Evolutionary conservation across 768 basidiomycete genomes (phyloP).

Genomic region (Naganishia vaughanmartiniae): DNA sequence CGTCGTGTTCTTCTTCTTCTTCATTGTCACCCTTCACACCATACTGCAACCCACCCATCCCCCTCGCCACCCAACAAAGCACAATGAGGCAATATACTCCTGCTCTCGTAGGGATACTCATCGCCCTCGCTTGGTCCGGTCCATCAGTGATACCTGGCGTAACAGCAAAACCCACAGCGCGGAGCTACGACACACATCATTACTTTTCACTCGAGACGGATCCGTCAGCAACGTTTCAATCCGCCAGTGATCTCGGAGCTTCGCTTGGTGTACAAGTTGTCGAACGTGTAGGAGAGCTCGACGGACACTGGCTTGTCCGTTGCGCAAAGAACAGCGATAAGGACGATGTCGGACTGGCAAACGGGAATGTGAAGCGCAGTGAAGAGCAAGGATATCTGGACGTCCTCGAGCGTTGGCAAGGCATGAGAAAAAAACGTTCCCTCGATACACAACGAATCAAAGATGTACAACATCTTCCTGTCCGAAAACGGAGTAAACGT

Average conservation of each 20-base stretch:
- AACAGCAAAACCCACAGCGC: slow-evolving; percentile 31
- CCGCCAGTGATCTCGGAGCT: slow-evolving; percentile 62
- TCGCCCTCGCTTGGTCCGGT: not conserved
- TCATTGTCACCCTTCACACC: not conserved
- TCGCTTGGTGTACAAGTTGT: slow-evolving; percentile 77
- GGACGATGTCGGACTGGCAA: slow-evolving; percentile 41
- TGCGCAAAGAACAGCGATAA: slow-evolving; percentile 36
- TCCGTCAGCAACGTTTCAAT: slow-evolving; percentile 56
- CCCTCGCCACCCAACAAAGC: not conserved
- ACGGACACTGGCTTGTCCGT: slow-evolving; percentile 78
- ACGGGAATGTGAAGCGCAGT: slow-evolving; percentile 57
- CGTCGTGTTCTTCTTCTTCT: too few relatives aligned
- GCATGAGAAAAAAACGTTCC: slow-evolving; percentile 36
- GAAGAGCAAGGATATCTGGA: slow-evolving; percentile 49
- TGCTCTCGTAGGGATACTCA: not conserved
- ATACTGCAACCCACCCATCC: not conserved
- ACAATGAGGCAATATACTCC: slow-evolving; percentile 11
- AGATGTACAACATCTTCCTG: slow-evolving; percentile 42
- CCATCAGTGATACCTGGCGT: not conserved
- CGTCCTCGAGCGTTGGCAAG: slow-evolving; percentile 22
- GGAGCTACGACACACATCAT: slow-evolving; percentile 57
- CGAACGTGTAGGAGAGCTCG: slow-evolving; percentile 79
- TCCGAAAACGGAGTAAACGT: slow-evolving; percentile 50
- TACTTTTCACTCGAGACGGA: slow-evolving; percentile 67
- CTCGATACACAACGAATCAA: slow-evolving; percentile 34